Evolutionary conservation across 176 grass and related monocot genomes (phyloP).

Genomic region (Ananas comosus): DNA sequence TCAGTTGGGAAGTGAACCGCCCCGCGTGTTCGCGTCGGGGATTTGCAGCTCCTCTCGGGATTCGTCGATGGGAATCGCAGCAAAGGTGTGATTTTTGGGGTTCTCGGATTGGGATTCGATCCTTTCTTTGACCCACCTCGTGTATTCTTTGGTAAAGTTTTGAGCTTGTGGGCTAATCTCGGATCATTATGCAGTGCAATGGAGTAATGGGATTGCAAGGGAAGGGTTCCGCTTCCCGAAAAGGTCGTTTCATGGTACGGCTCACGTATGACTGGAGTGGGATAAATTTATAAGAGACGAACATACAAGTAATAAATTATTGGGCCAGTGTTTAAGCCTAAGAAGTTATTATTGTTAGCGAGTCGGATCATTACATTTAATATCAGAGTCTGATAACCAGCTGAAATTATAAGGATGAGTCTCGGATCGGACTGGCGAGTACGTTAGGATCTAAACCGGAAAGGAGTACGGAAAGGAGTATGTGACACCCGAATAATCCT

Average conservation of each 20-base stretch:
- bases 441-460: too few species aligned
- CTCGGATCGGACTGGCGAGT: too few species aligned
- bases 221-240: constrained; percentile 11
- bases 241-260: not conserved
- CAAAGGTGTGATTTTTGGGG: constrained; percentile 15
- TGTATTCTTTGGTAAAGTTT: not conserved
- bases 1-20: constrained; percentile 6
- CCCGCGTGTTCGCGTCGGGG: constrained; percentile 23
- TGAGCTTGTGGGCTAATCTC: not conserved
- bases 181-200: constrained; percentile 16
- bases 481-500: too few species aligned
- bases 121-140: not conserved
- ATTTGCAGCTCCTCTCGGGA: constrained; percentile 26
- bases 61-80: constrained; percentile 7
- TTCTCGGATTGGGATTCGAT: not conserved
- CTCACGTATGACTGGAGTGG: too few species aligned
- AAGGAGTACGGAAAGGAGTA: too few species aligned
- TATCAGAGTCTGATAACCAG: too few species aligned
- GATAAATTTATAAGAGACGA: too few species aligned
- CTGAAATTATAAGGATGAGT: too few species aligned
- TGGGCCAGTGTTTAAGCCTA: too few species aligned
- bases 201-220: constrained; percentile 4
- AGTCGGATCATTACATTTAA: too few species aligned
- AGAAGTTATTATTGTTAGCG: too few species aligned
- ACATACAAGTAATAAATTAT: too few species aligned